These are phyloP conservation scores for Chaetomium cochliodes DNA, from an alignment of 495 filamentous ascomycete species.

Conservation along the genomic window DNA sequence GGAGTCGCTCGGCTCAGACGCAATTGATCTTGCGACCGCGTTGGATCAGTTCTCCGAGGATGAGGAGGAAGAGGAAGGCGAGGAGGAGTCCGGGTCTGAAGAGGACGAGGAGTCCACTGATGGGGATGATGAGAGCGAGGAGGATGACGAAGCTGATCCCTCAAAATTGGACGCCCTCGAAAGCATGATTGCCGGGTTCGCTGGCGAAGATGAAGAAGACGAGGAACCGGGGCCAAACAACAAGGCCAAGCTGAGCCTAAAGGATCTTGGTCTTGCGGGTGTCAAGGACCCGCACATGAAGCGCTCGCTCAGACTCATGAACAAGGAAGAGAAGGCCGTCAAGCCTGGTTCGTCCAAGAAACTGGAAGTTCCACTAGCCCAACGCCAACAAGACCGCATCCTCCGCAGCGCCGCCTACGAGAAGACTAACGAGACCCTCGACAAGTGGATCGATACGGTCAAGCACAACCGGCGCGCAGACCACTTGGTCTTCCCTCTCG, in stretches of 20 bases:
- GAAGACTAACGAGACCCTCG: slow-evolving; percentile 86
- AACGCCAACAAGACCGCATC: slow-evolving; percentile 83
- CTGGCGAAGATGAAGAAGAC: slow-evolving; percentile 38
- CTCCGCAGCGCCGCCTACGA: slow-evolving; percentile 83
- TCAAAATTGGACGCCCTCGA: slow-evolving; percentile 64
- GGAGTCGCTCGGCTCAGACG: slow-evolving; percentile 71
- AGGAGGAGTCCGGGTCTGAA: slow-evolving; percentile 31
- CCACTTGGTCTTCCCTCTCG: slow-evolving; percentile 85
- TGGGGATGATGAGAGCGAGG: slow-evolving; percentile 50
- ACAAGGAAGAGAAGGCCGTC: slow-evolving; percentile 50
- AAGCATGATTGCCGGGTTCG: slow-evolving; percentile 68
- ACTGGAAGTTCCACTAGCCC: slow-evolving; percentile 79
- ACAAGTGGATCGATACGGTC: slow-evolving; percentile 90
- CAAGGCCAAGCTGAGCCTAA: slow-evolving; percentile 72
- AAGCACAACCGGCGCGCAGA: slow-evolving; percentile 91
- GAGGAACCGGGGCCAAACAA: slow-evolving; percentile 39
- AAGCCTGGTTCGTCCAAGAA: slow-evolving; percentile 64
- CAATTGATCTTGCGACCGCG: slow-evolving; percentile 77
- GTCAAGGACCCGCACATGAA: slow-evolving; percentile 74
- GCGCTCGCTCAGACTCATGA: slow-evolving; percentile 71
- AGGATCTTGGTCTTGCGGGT: slow-evolving; percentile 68
- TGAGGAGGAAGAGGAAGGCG: slow-evolving; percentile 43
- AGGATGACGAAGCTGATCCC: slow-evolving; percentile 56
- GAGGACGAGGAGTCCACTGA: slow-evolving; percentile 47
- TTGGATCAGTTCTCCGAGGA: slow-evolving; percentile 66